Evolutionary conservation across 495 filamentous ascomycete species (phyloP).

Genomic region (Xylona heveae): DNA sequence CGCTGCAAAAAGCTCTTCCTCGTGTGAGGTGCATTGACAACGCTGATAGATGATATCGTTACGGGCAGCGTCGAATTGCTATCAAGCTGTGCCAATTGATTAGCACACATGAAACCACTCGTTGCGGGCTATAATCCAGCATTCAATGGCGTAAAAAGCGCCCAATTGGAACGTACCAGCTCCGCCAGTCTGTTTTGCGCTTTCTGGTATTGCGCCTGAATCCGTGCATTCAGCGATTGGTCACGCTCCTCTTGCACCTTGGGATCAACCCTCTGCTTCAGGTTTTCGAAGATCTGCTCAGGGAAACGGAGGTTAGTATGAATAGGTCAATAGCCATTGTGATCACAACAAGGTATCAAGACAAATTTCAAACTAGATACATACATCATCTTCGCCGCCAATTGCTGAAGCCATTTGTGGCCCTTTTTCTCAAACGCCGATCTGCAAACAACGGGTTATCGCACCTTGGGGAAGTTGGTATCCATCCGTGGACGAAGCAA

Average conservation of each 20-base stretch:
- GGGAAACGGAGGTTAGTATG: too few species aligned
- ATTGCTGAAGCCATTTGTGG: conserved; percentile 27
- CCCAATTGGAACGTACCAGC: conserved; percentile 16
- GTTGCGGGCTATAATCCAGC: too few species aligned
- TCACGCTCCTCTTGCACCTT: conserved; percentile 38
- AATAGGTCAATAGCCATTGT: background rate
- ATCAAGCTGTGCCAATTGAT: conserved; percentile 42
- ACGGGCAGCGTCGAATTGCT: conserved; percentile 60
- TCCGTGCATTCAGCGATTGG: conserved; percentile 35
- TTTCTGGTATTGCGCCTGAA: conserved; percentile 42
- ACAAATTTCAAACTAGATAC: conserved; percentile 7
- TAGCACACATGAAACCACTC: conserved; percentile 5
- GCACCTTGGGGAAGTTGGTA: too few species aligned
- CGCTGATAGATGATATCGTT: conserved; percentile 58
- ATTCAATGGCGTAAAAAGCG: conserved; percentile 17
- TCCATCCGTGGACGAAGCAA: too few species aligned
- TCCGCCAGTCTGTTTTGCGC: conserved; percentile 39
- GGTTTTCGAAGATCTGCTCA: conserved; percentile 46
- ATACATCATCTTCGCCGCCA: conserved; percentile 26
- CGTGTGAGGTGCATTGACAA: conserved; percentile 61
- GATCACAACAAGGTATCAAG: conserved; percentile 1
- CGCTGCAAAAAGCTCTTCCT: conserved; percentile 57
- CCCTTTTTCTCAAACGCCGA: background rate
- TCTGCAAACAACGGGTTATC: background rate
- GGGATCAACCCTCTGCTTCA: conserved; percentile 39